phyloP scores from a whole-genome alignment of 2,329 filamentous ascomycete species.

The Fonsecaea erecta region DNA sequence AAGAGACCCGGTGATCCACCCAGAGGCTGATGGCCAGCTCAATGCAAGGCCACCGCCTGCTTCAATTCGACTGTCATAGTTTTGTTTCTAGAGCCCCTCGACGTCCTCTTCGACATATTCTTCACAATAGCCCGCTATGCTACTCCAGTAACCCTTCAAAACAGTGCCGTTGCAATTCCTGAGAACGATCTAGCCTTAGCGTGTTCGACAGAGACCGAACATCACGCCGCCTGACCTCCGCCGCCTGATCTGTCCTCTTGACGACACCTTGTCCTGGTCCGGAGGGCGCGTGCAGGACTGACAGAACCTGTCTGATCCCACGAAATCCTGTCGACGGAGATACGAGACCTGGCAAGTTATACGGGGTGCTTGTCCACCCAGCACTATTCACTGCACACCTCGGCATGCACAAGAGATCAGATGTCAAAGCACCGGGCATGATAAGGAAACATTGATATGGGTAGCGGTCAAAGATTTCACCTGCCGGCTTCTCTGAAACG shows the following conservation, averaged over 20 bases:
- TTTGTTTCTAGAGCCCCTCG: not conserved
- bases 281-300: not conserved
- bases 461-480: slow-evolving; percentile 29
- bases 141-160: not conserved
- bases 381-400: not conserved
- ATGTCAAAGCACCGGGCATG: not conserved
- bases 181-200: not conserved
- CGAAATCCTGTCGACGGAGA: not conserved
- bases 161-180: not conserved
- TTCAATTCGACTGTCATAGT: not conserved
- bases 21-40: slow-evolving; percentile 12
- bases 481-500: slow-evolving; percentile 25
- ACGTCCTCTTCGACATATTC: not conserved
- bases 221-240: not conserved
- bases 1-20: slow-evolving; percentile 17
- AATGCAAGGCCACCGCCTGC: slow-evolving; percentile 6
- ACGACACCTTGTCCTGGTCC: not conserved
- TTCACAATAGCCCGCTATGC: not conserved
- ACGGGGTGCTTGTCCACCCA: not conserved
- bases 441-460: slow-evolving; percentile 20
- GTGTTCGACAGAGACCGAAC: not conserved
- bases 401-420: slow-evolving; percentile 9
- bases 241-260: not conserved
- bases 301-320: not conserved
- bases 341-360: not conserved